Evolutionary conservation across 352 stramenopile genomes (phyloP), one percentile per base, ranked within the genome.

Genomic region (Phytophthora chlamydospora): DNA sequence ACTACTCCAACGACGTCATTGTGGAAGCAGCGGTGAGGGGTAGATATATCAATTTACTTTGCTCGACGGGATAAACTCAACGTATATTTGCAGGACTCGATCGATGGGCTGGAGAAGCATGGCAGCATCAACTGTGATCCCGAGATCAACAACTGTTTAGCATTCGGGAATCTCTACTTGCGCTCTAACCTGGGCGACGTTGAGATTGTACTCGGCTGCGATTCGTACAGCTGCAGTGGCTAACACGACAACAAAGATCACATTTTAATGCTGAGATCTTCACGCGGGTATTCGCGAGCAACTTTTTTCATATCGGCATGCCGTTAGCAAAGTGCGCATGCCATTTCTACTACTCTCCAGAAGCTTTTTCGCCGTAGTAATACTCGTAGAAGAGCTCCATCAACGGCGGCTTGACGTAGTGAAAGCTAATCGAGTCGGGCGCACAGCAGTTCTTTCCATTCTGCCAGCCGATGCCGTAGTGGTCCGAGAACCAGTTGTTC

Each of bases 401-500:
- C 40, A 93, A 71, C 19, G 83, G 85, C 24, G 83, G 83, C 60
- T 92, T 93, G 52, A 96, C 73, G 53, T 96, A 96, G 68, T 96
- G 87, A 65, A 94, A 96, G 43, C 61, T 90, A 42, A 96, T 83
- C 16, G 75, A 81, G 66, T 94, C 85, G 0, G 85, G 83, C 8
- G 87, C 85, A 45, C 80, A 91, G 71, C 85, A 94, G 29, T 81
- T 73, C 33, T 86, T 72, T 43, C 76, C 87, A 51, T 88, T 93
- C 60, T 90, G 79, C 83, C 84, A 93, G 40, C 84, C 83, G 56
- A 96, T 85, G 9, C 85, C 84, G 35, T 80, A 58, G 46, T 93
- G 85, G 60, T 96, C 85, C 52, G 85, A 92, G 62, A 93, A 96
- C 87, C 87, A 95, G 64, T 95, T 95, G 67, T 90, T 92, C 62